These are phyloP conservation scores for Trametes coccinea DNA, from an alignment of 768 basidiomycete genomes.

Conservation along the genomic window DNA sequence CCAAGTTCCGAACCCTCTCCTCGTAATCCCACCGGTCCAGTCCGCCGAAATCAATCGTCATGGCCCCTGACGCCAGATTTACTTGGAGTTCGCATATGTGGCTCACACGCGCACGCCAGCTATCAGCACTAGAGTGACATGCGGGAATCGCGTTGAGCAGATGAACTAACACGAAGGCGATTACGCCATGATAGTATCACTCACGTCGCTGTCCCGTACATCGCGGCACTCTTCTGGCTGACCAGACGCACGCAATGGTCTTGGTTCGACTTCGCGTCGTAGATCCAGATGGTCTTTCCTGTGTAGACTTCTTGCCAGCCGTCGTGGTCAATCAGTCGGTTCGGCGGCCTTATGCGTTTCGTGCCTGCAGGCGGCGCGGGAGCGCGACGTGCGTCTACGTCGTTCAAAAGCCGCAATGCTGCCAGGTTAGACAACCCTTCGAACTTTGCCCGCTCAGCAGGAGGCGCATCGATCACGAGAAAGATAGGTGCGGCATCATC, in stretches of 20 bases:
- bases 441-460: slow-evolving; percentile 44
- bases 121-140: slow-evolving; percentile 61
- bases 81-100: slow-evolving; percentile 76
- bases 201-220: slow-evolving; percentile 80
- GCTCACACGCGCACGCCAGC: slow-evolving; percentile 72
- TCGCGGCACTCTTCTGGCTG: slow-evolving; percentile 52
- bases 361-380: slow-evolving; percentile 48
- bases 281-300: slow-evolving; percentile 74
- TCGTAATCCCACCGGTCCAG: slow-evolving; percentile 69
- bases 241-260: slow-evolving; percentile 73
- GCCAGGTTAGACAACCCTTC: slow-evolving; percentile 60
- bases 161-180: background rate
- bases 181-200: slow-evolving; percentile 30
- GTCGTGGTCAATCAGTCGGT: slow-evolving; percentile 59
- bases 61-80: slow-evolving; percentile 55
- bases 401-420: slow-evolving; percentile 69
- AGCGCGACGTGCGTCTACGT: slow-evolving; percentile 62
- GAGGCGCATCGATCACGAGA: slow-evolving; percentile 49
- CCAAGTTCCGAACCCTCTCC: slow-evolving; percentile 64
- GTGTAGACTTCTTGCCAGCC: slow-evolving; percentile 75
- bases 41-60: slow-evolving; percentile 77
- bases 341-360: slow-evolving; percentile 48
- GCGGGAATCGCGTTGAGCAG: background rate
- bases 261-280: slow-evolving; percentile 62
- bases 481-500: slow-evolving; percentile 42